Conservation (phyloP, 2,329 filamentous ascomycete species). For the Colletotrichum sp. region DNA sequence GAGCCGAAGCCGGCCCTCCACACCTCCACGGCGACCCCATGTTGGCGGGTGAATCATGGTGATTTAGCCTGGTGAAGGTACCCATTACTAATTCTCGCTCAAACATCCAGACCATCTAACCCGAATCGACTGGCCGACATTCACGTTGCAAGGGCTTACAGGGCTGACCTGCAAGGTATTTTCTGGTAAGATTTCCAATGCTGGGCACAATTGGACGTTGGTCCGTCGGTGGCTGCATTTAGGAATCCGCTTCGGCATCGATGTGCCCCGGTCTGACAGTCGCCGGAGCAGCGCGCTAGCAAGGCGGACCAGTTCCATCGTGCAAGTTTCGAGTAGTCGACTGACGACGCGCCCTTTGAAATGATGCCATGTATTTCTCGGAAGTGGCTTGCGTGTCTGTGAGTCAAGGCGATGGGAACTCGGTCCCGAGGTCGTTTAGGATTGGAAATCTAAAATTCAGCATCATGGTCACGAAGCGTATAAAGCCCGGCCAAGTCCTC, state of each 20-base stretch:
- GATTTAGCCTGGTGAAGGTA: background rate
- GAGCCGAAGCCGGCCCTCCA: background rate
- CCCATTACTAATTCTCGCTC: background rate
- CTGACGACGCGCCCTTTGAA: constrained; percentile 12
- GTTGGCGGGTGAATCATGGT: background rate
- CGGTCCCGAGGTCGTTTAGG: background rate
- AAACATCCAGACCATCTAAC: background rate
- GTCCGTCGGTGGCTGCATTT: background rate
- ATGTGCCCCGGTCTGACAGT: constrained; percentile 1
- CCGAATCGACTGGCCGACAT: constrained; percentile 5
- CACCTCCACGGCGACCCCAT: background rate
- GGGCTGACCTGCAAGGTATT: background rate
- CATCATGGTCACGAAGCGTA: background rate
- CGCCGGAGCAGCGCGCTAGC: background rate
- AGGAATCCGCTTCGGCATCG: background rate
- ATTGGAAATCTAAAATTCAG: background rate
- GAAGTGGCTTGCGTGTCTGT: background rate
- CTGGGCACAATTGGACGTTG: background rate
- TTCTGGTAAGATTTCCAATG: background rate
- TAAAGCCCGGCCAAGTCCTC: background rate
- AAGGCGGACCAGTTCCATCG: background rate
- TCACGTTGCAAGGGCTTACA: background rate
- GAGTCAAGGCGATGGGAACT: background rate
- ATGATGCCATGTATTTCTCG: constrained; percentile 8
- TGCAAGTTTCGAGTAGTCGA: background rate